These are phyloP conservation scores for Tritrichomonas foetus DNA, from an alignment of 208 protist species.

Conservation along the genomic window DNA sequence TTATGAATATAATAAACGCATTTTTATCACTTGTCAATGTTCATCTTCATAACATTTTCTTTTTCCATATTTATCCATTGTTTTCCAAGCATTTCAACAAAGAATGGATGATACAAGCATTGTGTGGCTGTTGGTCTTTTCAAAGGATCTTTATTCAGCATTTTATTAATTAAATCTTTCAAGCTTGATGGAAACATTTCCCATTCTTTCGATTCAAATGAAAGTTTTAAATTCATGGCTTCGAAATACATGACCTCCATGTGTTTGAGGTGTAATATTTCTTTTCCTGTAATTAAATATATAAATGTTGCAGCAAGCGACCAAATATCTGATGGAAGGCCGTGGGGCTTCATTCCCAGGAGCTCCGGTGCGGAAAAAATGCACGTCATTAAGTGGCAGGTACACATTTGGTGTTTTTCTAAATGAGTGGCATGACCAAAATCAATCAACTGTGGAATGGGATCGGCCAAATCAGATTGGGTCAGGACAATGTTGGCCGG, in stretches of 20 bases:
- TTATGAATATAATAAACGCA: too few relatives aligned
- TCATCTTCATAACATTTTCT: too few relatives aligned
- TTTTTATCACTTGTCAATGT: too few relatives aligned
- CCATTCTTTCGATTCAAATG: neutral
- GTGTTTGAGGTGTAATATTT: neutral
- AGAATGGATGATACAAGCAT: neutral
- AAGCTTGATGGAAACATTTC: neutral
- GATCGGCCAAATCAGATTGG: neutral
- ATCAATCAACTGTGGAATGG: neutral
- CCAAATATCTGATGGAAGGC: neutral
- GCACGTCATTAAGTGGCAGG: neutral
- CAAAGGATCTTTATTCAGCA: neutral
- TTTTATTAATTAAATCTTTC: neutral
- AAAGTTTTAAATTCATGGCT: neutral
- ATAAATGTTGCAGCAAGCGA: neutral
- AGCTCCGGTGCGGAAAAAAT: neutral
- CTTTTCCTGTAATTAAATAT: neutral
- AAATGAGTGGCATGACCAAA: neutral
- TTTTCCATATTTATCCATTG: neutral
- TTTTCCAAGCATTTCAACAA: neutral
- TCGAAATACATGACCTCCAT: neutral
- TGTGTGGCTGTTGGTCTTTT: neutral
- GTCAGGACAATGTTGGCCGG: neutral
- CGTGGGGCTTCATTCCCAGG: neutral
- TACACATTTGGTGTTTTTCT: neutral